Evolutionary conservation across 202 grass and related monocot genomes (phyloP), one percentile per base, ranked within the genome.

Genomic region (Setaria viridis): DNA sequence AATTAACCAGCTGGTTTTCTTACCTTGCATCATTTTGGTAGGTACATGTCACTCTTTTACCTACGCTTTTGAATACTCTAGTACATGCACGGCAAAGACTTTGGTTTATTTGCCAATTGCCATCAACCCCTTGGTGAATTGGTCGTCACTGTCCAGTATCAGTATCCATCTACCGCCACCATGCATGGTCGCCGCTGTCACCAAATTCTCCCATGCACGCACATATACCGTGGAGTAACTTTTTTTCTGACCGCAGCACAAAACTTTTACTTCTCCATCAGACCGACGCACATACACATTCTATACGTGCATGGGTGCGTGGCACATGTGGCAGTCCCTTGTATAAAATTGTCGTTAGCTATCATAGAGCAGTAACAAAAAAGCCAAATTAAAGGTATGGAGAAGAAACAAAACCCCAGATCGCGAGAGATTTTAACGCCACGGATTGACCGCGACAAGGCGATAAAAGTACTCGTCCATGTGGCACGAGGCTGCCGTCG

Each of bases 31-130:
- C 2, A 11, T 17, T 13, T 78, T 77, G 64, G 70, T 89, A 69
- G 83, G 83, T 86, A 72, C 55, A 82, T 82, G 84, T 86, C 78
- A 82, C 78, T 86, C 79, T 86, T 86, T 66, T 57, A 82, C 64
- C 72, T 78, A 64, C 13, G 64, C 47, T 71, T 71, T 71, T 49
- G 53, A 32, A 66, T 57, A 65, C 72, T 65, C 51, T 51, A 17
- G 4, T 72, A 34, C 34, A 67, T 82, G 64, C 34, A 67, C 14
- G 63, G 33, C 63, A 66, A 66, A 66, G 63, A 35, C 9, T 79
- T 35, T 6, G 29, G 35, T 39, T 34, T 1, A 1, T 17, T 54
- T 21, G 56, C 17, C 25, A 25, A 25, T 25, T 57, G 17, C 39
- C 37, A 74, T 51, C 20, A 21, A 65, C 35, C 58, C 58, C 59